Base-by-base conservation (phyloP, 163 green algal species). In the Chlamydomonas reinhardtii region DNA sequence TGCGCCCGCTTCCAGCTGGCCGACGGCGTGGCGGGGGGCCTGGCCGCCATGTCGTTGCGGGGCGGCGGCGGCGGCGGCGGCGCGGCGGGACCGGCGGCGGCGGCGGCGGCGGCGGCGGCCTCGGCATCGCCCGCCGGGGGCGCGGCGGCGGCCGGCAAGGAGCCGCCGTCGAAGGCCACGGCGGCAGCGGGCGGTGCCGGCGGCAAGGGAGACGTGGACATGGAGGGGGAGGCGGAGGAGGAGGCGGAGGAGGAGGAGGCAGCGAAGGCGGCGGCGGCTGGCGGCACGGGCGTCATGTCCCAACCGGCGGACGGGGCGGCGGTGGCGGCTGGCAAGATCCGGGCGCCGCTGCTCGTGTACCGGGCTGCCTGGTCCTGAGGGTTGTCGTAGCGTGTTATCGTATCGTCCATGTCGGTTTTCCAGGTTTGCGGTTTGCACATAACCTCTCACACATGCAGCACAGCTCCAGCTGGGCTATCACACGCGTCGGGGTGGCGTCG, bases 301-400 rank as follows among this genome's bases (percentile, higher is more conserved):
- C 31, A 20, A 32, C n/a, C 29, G 32, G 39, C 31, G 32, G 29
- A 48, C 32, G 70, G 29, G 70, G 68, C 31, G 68, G 68, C 68
- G 32, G 32, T 32, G 68, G 29, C 37, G 4, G 52, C 76, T 6
- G 76, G 35, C 12, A 62, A 62, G 8, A 35, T 43, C 39, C 35
- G 76, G 0, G 76, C 76, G 27, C 64, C 76, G 76, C 35, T 84
- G 39, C 74, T 75, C 6, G 76, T 84, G 37, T 84, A 84, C 64
- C 76, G 74, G 0, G 73, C 34, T 2, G 35, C 43, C 48, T 56
- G 59, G 59, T 65, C 22, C 19, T 65, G 59, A 29, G 22, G 12
- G 14, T 65, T 8, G 4, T 65, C 59, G 11, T 48, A 4, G 59
- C 22, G 59, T 65, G 56, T n/a, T n/a, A n/a, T n/a, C n/a, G n/a